phyloP scores from a whole-genome alignment of 139 green algal genomes.

The Chloropicon primus region DNA sequence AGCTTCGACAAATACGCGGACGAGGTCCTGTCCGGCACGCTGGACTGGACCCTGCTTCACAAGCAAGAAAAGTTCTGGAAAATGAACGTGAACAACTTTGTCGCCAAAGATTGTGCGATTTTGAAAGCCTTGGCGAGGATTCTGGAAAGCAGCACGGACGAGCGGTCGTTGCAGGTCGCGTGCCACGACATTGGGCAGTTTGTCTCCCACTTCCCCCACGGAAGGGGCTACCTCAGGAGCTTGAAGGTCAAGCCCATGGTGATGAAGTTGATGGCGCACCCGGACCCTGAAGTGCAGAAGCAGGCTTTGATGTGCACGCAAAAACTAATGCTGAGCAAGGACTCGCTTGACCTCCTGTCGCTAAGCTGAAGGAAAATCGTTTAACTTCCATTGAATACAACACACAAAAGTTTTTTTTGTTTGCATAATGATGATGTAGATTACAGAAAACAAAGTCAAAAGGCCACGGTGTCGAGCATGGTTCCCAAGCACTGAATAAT shows the following conservation, averaged over 20 bases:
- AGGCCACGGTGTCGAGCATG: constrained; percentile 92
- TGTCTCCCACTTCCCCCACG: constrained; percentile 58
- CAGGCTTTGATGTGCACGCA: constrained; percentile 84
- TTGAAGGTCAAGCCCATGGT: constrained; percentile 82
- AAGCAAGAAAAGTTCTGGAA: constrained; percentile 50
- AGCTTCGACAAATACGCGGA: background rate
- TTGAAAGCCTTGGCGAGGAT: constrained; percentile 34
- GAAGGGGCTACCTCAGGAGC: constrained; percentile 27
- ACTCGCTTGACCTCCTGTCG: constrained; percentile 40
- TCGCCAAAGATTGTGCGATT: constrained; percentile 12
- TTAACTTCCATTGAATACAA: background rate
- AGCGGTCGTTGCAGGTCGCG: constrained; percentile 69
- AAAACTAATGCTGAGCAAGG: constrained; percentile 77
- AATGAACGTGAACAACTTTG: constrained; percentile 15
- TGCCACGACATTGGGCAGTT: constrained; percentile 86
- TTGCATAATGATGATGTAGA: no score
- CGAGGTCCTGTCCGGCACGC: constrained; percentile 43
- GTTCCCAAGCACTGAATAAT: constrained; percentile 81
- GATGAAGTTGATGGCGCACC: constrained; percentile 83
- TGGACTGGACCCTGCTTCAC: constrained; percentile 81
- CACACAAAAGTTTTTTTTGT: background rate
- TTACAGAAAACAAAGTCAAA: no score
- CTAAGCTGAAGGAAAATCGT: background rate
- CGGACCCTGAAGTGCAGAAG: constrained; percentile 79
- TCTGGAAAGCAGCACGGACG: constrained; percentile 59